phyloP scores from a whole-genome alignment of 176 grass and related monocot genomes.

The Aegilops longissima region DNA sequence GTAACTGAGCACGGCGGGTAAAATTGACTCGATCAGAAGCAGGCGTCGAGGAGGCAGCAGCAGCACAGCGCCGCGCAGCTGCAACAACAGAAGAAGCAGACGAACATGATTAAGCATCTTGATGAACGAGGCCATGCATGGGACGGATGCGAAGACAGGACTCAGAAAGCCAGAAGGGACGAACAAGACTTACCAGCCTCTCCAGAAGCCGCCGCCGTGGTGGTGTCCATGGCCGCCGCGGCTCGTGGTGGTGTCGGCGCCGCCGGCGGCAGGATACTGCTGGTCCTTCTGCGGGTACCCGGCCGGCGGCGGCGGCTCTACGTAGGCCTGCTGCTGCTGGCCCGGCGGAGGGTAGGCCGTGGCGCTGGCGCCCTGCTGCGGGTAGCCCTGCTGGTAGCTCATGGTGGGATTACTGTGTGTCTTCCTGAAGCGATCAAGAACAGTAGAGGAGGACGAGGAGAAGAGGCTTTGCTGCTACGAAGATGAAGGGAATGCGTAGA shows the following conservation, averaged over 20 bases:
- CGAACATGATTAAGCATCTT: not conserved
- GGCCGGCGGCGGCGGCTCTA: not conserved
- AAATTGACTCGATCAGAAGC: not conserved
- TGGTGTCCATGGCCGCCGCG: not conserved
- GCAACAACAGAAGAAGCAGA: not conserved
- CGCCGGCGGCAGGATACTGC: not conserved
- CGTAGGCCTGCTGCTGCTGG: constrained; percentile 11
- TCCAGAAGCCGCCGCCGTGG: constrained; percentile 14
- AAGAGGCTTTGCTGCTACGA: not conserved
- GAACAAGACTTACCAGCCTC: not conserved
- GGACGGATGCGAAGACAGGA: not conserved
- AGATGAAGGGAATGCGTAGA: not conserved
- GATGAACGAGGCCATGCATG: not conserved
- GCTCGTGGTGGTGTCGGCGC: not conserved
- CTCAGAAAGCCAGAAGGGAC: not conserved
- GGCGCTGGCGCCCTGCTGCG: not conserved
- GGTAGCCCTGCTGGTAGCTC: constrained; percentile 7
- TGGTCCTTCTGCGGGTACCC: not conserved
- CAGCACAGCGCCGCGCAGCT: constrained; percentile 2
- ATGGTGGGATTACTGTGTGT: not conserved
- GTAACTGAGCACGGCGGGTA: not conserved
- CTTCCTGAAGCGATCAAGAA: not conserved
- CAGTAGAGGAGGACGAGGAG: not conserved
- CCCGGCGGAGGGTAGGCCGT: not conserved
- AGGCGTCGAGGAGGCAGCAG: constrained; percentile 16